Conservation (phyloP, 306 rosid species). For the Prunus campanulata region DNA sequence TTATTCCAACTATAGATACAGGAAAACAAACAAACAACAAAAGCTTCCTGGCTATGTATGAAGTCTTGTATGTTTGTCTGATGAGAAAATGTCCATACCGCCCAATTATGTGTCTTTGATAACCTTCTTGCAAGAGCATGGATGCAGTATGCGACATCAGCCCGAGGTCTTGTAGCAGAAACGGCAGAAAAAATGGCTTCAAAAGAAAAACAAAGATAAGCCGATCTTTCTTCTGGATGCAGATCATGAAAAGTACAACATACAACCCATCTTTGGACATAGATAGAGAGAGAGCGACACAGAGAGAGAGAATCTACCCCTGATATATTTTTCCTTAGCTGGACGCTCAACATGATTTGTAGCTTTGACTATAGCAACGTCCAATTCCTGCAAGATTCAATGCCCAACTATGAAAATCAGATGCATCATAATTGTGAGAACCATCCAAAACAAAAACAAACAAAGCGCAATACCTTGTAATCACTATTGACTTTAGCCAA, state of each 20-base stretch:
- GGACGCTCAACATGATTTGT: conserved; percentile 96
- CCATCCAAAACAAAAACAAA: conserved; percentile 6
- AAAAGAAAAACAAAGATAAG: conserved; percentile 32
- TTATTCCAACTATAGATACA: not conserved
- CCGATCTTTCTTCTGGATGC: conserved; percentile 16
- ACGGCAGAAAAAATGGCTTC: conserved; percentile 94
- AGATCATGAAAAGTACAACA: not conserved
- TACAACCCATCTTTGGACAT: not conserved
- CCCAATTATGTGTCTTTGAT: conserved; percentile 98
- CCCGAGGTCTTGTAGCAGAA: conserved; percentile 97
- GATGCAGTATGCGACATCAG: conserved; percentile 99
- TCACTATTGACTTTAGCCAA: conserved; percentile 99
- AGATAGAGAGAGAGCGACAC: not conserved
- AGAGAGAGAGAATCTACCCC: conserved; percentile 48
- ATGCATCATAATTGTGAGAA: not conserved
- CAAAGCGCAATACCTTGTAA: conserved; percentile 66
- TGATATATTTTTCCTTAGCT: conserved; percentile 81
- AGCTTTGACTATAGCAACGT: conserved; percentile 88
- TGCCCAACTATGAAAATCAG: conserved; percentile 19
- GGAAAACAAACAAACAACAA: not conserved
- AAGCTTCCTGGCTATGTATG: not conserved
- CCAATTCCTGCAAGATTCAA: conserved; percentile 71
- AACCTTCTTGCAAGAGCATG: conserved; percentile 92
- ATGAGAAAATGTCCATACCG: conserved; percentile 53
- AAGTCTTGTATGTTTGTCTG: not conserved